These are phyloP conservation scores for Yamadazyma paraphyllophila DNA, from an alignment of 805 yeast species.

Conservation along the genomic window DNA sequence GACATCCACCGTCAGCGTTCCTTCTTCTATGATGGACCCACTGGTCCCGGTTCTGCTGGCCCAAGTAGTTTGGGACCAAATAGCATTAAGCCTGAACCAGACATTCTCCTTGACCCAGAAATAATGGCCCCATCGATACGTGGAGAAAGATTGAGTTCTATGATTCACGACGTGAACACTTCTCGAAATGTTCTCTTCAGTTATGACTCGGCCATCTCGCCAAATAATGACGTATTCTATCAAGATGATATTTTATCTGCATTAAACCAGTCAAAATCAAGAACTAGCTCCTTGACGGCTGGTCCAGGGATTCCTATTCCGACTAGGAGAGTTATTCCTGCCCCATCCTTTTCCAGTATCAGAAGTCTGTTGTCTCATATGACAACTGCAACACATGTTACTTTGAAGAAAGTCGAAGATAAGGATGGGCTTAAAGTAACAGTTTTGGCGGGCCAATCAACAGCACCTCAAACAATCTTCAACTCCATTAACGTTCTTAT, in stretches of 20 bases:
- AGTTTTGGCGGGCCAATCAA: conserved; percentile 76
- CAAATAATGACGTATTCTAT: conserved; percentile 34
- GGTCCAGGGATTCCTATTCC: conserved; percentile 22
- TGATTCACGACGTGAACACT: conserved; percentile 38
- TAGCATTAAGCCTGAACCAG: conserved; percentile 24
- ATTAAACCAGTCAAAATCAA: conserved; percentile 24
- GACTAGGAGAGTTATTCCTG: conserved; percentile 28
- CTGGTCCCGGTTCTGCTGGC: background rate
- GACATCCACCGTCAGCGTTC: conserved; percentile 61
- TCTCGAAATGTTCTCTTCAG: conserved; percentile 21
- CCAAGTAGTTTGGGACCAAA: too few species aligned
- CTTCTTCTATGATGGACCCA: conserved; percentile 43
- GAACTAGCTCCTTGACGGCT: conserved; percentile 23
- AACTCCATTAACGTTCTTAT: conserved; percentile 69
- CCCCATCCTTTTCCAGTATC: conserved; percentile 46
- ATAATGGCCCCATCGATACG: conserved; percentile 62
- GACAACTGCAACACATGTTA: conserved; percentile 49
- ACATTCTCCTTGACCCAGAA: conserved; percentile 66
- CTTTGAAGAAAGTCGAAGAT: conserved; percentile 64
- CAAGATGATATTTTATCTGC: conserved; percentile 36
- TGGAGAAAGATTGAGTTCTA: conserved; percentile 65
- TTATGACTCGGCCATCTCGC: conserved; percentile 12
- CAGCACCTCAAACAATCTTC: conserved; percentile 74
- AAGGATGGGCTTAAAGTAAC: conserved; percentile 68
- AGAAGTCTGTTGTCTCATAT: conserved; percentile 32